A percentile compares a stretch with the other conserved stretches of the same genome.
phyloP scores from a whole-genome alignment of 495 filamentous ascomycete genomes.

The Elaphomyces granulatus region DNA sequence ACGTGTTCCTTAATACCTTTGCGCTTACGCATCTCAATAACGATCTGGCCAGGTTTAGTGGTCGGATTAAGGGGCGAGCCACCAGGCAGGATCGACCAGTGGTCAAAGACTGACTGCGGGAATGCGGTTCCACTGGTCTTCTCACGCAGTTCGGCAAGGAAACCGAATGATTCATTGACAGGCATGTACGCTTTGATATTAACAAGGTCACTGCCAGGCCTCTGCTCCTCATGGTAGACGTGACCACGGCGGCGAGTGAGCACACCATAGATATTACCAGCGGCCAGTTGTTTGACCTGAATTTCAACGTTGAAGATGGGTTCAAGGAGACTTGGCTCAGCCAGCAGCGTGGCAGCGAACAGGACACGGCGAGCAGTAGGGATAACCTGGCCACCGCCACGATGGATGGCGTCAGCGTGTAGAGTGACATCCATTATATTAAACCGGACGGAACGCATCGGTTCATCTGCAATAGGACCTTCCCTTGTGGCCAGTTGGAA shows the following conservation, averaged over 20 bases:
- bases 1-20: slow-evolving; percentile 98
- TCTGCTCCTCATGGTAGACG: slow-evolving; percentile 97
- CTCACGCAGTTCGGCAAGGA: slow-evolving; percentile 91
- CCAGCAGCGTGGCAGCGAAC: slow-evolving; percentile 82
- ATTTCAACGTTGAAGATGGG: slow-evolving; percentile 99
- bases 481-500: slow-evolving; percentile 99
- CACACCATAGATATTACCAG: slow-evolving; percentile 99
- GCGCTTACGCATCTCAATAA: slow-evolving; percentile 86
- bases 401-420: slow-evolving; percentile 98
- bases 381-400: slow-evolving; percentile 98
- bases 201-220: slow-evolving; percentile 96
- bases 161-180: slow-evolving; percentile 99
- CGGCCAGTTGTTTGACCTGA: slow-evolving; percentile 94
- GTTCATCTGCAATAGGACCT: slow-evolving; percentile 95
- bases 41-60: slow-evolving; percentile 73
- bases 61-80: slow-evolving; percentile 79
- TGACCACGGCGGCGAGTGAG: slow-evolving; percentile 96
- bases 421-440: slow-evolving; percentile 99
- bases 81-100: slow-evolving; percentile 91
- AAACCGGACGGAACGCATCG: slow-evolving; percentile 92
- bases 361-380: slow-evolving; percentile 96
- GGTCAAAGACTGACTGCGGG: slow-evolving; percentile 96
- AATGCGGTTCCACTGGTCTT: slow-evolving; percentile 94
- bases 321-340: slow-evolving; percentile 81
- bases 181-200: slow-evolving; percentile 98